Evolutionary conservation across 2,329 filamentous ascomycete species (phyloP), one percentile per base, ranked within the genome.

Genomic region (Xylariaceae sp.): DNA sequence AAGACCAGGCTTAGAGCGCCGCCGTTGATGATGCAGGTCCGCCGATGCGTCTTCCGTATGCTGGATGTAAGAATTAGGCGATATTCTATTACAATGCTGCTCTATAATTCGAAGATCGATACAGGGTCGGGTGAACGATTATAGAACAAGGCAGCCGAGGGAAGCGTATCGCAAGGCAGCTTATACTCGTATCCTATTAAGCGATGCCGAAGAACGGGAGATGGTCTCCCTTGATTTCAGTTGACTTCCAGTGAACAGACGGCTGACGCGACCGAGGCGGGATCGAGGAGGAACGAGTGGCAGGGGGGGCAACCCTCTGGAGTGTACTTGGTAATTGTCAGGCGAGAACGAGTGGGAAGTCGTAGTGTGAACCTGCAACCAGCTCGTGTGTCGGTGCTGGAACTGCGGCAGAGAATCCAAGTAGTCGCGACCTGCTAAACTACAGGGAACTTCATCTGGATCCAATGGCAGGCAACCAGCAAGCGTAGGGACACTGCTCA

Each of bases 211-310:
- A n/a, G n/a, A n/a, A n/a, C n/a, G n/a, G n/a, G n/a, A n/a, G n/a
- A n/a, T n/a, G n/a, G n/a, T n/a, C n/a, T n/a, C n/a, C n/a, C n/a
- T n/a, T n/a, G n/a, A n/a, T n/a, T n/a, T n/a, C n/a, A n/a, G n/a
- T n/a, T n/a, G n/a, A n/a, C n/a, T n/a, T n/a, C n/a, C n/a, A n/a
- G n/a, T n/a, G n/a, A 34, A 24, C n/a, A 16, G 15, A 36, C 28
- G 40, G 7, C 26, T 28, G 21, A 30, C 15, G 21, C 32, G 31
- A 26, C 35, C 35, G 29, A 38, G 33, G 40, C 34, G 38, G 32
- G 40, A 44, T 30, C 29, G 38, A 40, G 45, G 43, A 51, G 40
- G 52, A 59, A 51, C 55, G 55, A 59, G 50, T 48, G 56, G 49
- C 55, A 47, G 48, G 47, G 53, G 50, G 40, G 48, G 29, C 28